These are phyloP conservation scores for Luvunga scandens DNA, from an alignment of 345 rosid genomes.

Conservation along the genomic window DNA sequence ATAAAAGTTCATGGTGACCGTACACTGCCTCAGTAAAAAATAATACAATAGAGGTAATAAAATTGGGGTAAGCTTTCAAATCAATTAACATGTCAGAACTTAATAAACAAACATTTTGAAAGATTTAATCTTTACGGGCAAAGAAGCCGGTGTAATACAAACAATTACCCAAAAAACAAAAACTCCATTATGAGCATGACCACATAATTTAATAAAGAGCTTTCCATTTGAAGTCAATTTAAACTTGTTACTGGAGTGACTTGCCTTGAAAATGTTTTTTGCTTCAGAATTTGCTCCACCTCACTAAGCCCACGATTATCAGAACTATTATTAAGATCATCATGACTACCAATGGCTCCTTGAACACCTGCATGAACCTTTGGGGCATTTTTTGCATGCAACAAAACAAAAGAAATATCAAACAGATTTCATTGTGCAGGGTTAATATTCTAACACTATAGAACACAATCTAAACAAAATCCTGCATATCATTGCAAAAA, in stretches of 20 bases:
- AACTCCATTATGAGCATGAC: background rate
- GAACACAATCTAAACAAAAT: background rate
- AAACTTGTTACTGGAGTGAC: conserved; percentile 5
- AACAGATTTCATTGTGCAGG: background rate
- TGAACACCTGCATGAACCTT: conserved; percentile 34
- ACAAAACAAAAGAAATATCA: conserved; percentile 16
- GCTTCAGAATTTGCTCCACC: conserved; percentile 58
- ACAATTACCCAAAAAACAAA: background rate
- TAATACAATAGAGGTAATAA: background rate
- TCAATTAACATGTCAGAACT: background rate
- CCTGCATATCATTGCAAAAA: background rate
- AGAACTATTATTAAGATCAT: conserved; percentile 22
- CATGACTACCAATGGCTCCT: conserved; percentile 28
- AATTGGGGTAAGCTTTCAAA: background rate
- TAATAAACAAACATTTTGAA: background rate
- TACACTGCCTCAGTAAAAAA: background rate
- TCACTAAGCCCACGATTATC: conserved; percentile 38
- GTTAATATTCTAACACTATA: background rate
- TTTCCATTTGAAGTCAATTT: background rate
- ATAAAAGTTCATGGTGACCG: background rate
- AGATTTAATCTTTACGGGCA: background rate
- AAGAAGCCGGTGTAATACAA: background rate
- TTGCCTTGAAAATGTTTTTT: conserved; percentile 78
- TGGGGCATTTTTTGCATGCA: conserved; percentile 20
- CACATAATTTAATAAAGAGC: background rate